These are phyloP conservation scores for Peronospora farinosa DNA, from an alignment of 352 stramenopile species.

Conservation along the genomic window DNA sequence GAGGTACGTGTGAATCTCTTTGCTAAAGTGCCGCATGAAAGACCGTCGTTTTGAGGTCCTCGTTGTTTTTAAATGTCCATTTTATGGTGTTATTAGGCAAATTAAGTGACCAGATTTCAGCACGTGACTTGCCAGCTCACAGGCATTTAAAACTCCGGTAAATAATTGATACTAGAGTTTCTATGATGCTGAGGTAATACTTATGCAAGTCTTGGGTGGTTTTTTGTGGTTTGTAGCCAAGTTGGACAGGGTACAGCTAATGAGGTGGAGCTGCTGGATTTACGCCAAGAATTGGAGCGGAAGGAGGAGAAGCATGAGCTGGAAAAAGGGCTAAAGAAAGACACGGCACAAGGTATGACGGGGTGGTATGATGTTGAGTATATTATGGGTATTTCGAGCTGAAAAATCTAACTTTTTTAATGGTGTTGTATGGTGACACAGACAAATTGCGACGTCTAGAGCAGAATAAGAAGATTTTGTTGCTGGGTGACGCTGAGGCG, in stretches of 20 bases:
- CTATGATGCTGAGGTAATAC: not conserved
- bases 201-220: not conserved
- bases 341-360: conserved; percentile 63
- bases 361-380: not conserved
- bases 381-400: not conserved
- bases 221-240: conserved; percentile 35
- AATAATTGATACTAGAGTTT: not conserved
- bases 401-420: not conserved
- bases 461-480: conserved; percentile 77
- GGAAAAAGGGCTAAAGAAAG: conserved; percentile 66
- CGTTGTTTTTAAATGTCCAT: not conserved
- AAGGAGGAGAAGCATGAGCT: conserved; percentile 70
- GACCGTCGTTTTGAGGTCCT: not conserved
- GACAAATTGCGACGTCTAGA: conserved; percentile 67
- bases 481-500: conserved; percentile 65
- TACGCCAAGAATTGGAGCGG: conserved; percentile 67
- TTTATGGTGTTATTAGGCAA: conserved; percentile 30
- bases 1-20: conserved; percentile 31
- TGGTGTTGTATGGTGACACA: conserved; percentile 11
- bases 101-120: conserved; percentile 74
- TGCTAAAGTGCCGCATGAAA: too few species aligned
- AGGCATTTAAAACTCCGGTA: conserved; percentile 80
- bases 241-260: conserved; percentile 75
- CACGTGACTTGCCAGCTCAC: conserved; percentile 74
- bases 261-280: conserved; percentile 67